Conservation (phyloP, 2,329 filamentous ascomycete genomes). For the Cordyceps farinosa region DNA sequence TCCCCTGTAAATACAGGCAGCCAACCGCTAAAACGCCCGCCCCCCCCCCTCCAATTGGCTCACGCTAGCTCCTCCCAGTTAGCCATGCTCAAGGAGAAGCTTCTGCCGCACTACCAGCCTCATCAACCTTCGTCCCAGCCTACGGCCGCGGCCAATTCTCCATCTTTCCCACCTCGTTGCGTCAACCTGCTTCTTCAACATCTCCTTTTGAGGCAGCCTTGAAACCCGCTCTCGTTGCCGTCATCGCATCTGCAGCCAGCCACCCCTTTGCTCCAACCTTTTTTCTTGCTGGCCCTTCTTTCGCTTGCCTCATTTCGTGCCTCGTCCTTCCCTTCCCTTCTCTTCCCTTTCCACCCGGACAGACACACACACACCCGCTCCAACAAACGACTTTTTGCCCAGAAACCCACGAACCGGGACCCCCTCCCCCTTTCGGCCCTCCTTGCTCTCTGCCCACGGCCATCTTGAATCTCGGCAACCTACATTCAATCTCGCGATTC, state of each 20-base stretch:
- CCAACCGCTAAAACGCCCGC: not conserved
- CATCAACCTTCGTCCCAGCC: not conserved
- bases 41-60: not conserved
- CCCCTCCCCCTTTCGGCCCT: conserved; percentile 12
- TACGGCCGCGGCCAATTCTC: not conserved
- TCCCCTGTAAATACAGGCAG: not conserved
- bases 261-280: not conserved
- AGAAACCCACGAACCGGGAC: not conserved
- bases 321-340: not conserved
- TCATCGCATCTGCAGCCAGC: not conserved
- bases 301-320: not conserved
- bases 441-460: not conserved
- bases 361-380: not conserved
- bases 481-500: not conserved
- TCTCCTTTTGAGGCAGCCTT: conserved; percentile 12
- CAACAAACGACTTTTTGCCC: not conserved
- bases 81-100: not conserved
- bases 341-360: not conserved
- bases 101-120: conserved; percentile 9
- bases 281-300: not conserved
- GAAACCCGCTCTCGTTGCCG: conserved; percentile 11
- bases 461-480: conserved; percentile 2
- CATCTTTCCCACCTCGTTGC: not conserved
- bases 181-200: conserved; percentile 11
- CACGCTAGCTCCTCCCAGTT: conserved; percentile 3